phyloP scores from a whole-genome alignment of 371 early-diverging fungal genomes.

The Mucor saturninus region DNA sequence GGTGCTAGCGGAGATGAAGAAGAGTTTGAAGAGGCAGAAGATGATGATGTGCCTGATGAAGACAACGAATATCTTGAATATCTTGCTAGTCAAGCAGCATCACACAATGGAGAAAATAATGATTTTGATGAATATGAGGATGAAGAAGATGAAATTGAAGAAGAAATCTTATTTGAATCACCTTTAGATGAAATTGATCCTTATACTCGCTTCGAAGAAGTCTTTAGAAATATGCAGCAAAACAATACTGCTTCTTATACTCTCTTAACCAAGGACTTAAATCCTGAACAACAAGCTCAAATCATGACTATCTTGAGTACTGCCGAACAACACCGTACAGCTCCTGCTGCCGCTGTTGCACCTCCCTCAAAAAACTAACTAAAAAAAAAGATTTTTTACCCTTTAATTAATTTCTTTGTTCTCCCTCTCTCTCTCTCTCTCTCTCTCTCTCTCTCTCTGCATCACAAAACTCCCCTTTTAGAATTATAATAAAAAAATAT shows the following conservation, averaged over 20 bases:
- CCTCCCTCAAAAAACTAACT: not conserved
- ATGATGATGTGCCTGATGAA: constrained; percentile 64
- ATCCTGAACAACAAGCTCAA: constrained; percentile 50
- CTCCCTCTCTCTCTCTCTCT: too few relatives aligned
- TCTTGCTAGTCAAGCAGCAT: constrained; percentile 63
- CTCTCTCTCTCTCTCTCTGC: too few relatives aligned
- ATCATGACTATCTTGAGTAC: constrained; percentile 50
- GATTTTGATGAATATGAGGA: constrained; percentile 57
- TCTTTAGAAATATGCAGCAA: constrained; percentile 43
- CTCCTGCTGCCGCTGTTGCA: constrained; percentile 10
- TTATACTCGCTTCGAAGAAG: constrained; percentile 73
- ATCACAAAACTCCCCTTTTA: too few relatives aligned
- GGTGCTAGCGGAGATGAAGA: constrained; percentile 47
- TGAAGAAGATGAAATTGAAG: constrained; percentile 71
- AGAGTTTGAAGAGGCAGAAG: constrained; percentile 47
- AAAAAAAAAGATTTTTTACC: constrained; percentile 3
- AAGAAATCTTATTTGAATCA: constrained; percentile 82
- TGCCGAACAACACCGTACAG: constrained; percentile 46
- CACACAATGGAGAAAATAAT: constrained; percentile 24
- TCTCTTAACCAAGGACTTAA: constrained; percentile 56
- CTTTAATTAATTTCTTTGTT: not conserved
- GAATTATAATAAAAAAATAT: too few relatives aligned
- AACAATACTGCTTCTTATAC: constrained; percentile 53
- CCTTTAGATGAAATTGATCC: constrained; percentile 87
- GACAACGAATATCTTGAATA: constrained; percentile 70